Conservation (phyloP, 352 stramenopile species). For the Globisporangium camurandrum region DNA sequence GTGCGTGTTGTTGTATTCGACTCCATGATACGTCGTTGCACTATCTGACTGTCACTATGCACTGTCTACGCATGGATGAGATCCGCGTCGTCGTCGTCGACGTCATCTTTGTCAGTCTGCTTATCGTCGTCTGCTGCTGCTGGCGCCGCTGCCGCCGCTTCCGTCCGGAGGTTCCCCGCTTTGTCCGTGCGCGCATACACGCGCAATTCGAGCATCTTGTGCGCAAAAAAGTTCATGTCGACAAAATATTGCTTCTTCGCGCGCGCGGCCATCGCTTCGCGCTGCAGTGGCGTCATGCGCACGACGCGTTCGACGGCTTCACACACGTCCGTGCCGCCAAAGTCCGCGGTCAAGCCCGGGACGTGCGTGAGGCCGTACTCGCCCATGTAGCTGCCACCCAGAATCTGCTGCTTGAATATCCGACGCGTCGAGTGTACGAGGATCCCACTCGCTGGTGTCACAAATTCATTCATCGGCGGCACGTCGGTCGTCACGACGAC, state of each 20-base stretch:
- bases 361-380: slow-evolving; percentile 42
- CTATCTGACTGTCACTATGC: too few species aligned
- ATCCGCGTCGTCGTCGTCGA: too few species aligned
- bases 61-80: too few species aligned
- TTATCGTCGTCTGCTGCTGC: too few species aligned
- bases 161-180: slow-evolving; percentile 4
- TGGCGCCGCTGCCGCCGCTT: background rate
- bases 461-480: slow-evolving; percentile 52
- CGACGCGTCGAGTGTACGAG: slow-evolving; percentile 26
- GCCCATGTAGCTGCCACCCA: slow-evolving; percentile 35
- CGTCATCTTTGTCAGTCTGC: too few species aligned
- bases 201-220: slow-evolving; percentile 50
- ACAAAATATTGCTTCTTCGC: slow-evolving; percentile 54
- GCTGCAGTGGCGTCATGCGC: slow-evolving; percentile 33
- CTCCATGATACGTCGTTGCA: too few species aligned
- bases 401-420: slow-evolving; percentile 33
- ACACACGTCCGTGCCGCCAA: slow-evolving; percentile 35
- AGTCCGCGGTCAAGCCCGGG: slow-evolving; percentile 29
- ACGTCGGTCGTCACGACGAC: slow-evolving; percentile 52
- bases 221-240: slow-evolving; percentile 54
- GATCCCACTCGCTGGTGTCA: slow-evolving; percentile 34
- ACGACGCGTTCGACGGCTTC: slow-evolving; percentile 44
- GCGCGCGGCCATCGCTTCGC: slow-evolving; percentile 27
- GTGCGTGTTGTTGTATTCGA: too few species aligned
- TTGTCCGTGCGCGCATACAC: slow-evolving; percentile 18